A percentile compares a stretch with the other conserved stretches of the same genome.
These are phyloP conservation scores for Cercospora sp. DNA, from an alignment of 2,329 filamentous ascomycete genomes.

Conservation along the genomic window DNA sequence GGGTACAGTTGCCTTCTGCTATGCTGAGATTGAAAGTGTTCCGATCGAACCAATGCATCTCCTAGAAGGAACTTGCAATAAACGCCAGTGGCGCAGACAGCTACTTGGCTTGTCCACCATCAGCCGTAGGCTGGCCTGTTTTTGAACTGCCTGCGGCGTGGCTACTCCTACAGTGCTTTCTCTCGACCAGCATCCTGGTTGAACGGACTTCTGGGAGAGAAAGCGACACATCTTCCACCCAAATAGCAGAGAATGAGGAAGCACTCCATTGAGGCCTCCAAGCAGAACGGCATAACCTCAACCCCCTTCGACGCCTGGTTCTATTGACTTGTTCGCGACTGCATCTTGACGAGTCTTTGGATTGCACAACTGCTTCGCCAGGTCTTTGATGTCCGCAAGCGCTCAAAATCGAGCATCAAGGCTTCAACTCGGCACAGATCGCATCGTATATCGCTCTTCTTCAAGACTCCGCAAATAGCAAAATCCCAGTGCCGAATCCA, in stretches of 20 bases:
- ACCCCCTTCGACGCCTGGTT: not conserved
- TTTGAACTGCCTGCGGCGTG: not conserved
- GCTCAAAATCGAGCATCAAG: too few relatives aligned
- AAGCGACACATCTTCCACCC: too few relatives aligned
- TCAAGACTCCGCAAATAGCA: too few relatives aligned
- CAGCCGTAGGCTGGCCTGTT: not conserved
- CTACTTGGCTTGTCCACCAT: not conserved
- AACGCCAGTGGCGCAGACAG: not conserved
- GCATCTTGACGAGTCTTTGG: not conserved
- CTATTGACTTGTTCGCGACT: not conserved
- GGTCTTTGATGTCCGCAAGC: too few relatives aligned
- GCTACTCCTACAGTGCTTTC: not conserved
- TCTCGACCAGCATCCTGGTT: not conserved
- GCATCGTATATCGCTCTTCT: not conserved
- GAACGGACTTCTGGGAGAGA: too few relatives aligned
- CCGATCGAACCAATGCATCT: not conserved
- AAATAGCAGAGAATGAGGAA: not conserved
- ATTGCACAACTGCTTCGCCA: not conserved
- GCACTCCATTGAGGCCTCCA: too few relatives aligned
- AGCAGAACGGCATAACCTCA: not conserved
- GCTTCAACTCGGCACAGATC: too few relatives aligned
- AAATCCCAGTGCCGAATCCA: not conserved
- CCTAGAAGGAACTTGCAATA: not conserved
- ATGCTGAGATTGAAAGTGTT: not conserved
- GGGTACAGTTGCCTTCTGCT: not conserved